Evolutionary conservation across 192 early-diverging fungal genomes (phyloP).

Genomic region (Piromyces sp.): DNA sequence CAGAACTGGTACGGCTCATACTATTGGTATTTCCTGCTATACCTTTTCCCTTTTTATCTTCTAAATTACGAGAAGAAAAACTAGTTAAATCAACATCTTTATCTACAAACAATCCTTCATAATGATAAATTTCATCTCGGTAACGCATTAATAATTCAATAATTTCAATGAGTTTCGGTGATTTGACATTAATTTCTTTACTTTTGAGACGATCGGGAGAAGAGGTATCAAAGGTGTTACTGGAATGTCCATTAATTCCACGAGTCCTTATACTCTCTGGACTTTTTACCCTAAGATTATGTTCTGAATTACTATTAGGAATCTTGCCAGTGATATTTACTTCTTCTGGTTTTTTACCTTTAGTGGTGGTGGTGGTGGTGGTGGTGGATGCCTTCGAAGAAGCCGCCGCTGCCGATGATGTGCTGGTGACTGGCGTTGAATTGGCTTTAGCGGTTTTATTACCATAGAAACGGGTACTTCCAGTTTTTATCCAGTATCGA

Average conservation of each 20-base stretch:
- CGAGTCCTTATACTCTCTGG: neutral
- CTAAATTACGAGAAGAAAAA: neutral
- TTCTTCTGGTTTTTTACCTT: too few relatives aligned
- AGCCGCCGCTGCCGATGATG: too few relatives aligned
- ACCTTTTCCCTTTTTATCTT: neutral
- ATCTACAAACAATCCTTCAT: neutral
- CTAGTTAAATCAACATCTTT: neutral
- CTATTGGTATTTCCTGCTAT: neutral
- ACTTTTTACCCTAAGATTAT: neutral
- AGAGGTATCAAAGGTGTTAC: neutral
- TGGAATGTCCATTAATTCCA: neutral
- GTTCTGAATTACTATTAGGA: neutral
- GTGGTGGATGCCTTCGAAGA: too few relatives aligned
- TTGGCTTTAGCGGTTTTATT: neutral
- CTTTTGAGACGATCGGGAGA: neutral
- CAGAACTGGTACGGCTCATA: neutral
- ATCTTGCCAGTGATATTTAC: too few relatives aligned
- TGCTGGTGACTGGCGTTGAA: too few relatives aligned
- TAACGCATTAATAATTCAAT: neutral
- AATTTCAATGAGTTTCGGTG: neutral
- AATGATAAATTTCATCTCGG: neutral
- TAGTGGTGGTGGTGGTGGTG: too few relatives aligned
- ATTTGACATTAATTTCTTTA: neutral
- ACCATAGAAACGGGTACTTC: neutral
- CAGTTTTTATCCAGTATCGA: slow-evolving; percentile 16